Evolutionary conservation across 169 alveolate genomes (phyloP), one percentile per base, ranked within the genome.

Genomic region (Cryptosporidium sp.): DNA sequence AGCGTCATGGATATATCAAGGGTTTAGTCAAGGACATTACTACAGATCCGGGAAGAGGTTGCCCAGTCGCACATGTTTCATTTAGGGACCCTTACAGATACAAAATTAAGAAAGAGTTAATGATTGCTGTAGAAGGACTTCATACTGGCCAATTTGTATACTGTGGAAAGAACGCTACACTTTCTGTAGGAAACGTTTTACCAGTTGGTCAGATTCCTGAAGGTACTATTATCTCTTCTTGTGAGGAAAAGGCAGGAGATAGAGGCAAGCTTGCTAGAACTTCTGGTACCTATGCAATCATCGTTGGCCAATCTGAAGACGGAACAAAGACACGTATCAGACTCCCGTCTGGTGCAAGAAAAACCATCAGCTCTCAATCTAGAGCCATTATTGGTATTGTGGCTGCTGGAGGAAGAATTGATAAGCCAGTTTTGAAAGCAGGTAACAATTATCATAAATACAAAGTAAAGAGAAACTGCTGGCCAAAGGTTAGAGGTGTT

Each of bases 401-500:
- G 26, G 99, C 99, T 29, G 99, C 99, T 68, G 99, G 99, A 50
- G 99, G 99, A 58, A 96, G 99, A 91, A 97, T 97, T 71, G 99
- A 98, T 93, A 98, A 98, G 94, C 99, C 99, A 29, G 93, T 98
- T 62, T 94, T 98, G 86, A 98, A 98, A 95, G 99, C 99, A 59
- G 99, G 99, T 61, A 97, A 95, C 85, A 94, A 98, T 67, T 97
- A 95, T 95, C 99, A 98, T 95, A 98, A 97, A 95, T 98, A 96
- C 96, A 97, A 96, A 94, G 99, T 97, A 67, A 97, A 98, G 97
- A 94, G 99, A 91, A 98, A 98, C 94, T 96, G 98, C 98, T 98
- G 99, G 99, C 99, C 99, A 41, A 97, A 94, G 93, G 99, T 98
- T 91, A 97, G 99, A 93, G 99, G 99, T 96, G 99, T 97, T 39